Base-by-base conservation (phyloP, 148 eudicot species). In the Beta vulgaris region DNA sequence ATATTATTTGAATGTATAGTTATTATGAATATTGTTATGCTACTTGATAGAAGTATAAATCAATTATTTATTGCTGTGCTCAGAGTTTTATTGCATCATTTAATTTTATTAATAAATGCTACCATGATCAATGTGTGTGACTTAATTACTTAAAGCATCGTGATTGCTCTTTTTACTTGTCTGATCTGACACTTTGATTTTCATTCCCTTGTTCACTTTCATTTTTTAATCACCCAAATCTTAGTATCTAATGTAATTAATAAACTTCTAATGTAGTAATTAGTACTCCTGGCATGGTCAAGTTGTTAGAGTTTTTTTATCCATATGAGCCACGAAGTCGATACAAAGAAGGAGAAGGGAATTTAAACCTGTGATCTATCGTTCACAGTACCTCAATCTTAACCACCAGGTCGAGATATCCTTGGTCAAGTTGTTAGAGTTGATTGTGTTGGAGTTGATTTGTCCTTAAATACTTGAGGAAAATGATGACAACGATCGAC, bases 91-190 rank as follows among this genome's bases (percentile, higher is more conserved):
- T 28, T 73, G 76, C 72, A 40, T 25, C 77, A 79, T 79, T 78
- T 26, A 79, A 67, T 73, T 73, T 6, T 36, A 32, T 57, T 67
- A 65, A 55, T 78, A 43, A 79, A 73, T 73, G 77, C 32, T 43
- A 19, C 61, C 68, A 68, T 79, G 61, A 57, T 73, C 65, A 79
- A 68, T 79, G 69, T 67, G 68, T 43, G 68, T n/a, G n/a, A n/a
- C n/a, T n/a, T n/a, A n/a, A n/a, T n/a, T n/a, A 73, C 73, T 73
- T 66, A 54, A 65, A 51, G 19, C 46, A 18, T 40, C 16, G 19
- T 72, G 28, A 54, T 65, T 72, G 59, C 69, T 34, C 29, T 25
- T 4, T 58, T 73, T 54, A 9, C 3, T 36, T 10, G 26, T 36
- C 18, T 46, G 6, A 60, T 36, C 46, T 55, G 65, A 76, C 72